Evolutionary conservation across 2,329 filamentous ascomycete genomes (phyloP).

Genomic region (Davidsoniella neocaledoniae): DNA sequence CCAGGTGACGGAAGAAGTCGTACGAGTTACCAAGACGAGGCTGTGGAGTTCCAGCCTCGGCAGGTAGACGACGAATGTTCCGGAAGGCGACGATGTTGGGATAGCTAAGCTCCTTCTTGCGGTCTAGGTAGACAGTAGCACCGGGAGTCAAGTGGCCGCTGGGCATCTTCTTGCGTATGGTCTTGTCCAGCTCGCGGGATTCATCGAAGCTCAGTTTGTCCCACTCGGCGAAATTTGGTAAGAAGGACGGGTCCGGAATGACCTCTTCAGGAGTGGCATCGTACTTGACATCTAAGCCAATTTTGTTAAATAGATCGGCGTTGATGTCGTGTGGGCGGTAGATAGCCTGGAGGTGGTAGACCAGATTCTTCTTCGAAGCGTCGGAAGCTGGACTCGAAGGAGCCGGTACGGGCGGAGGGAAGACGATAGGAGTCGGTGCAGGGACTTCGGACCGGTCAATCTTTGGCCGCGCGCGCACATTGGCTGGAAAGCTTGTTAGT

Average conservation of each 20-base stretch:
- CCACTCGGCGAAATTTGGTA: slow-evolving; percentile 39
- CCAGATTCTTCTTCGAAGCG: slow-evolving; percentile 23
- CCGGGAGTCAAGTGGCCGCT: slow-evolving; percentile 40
- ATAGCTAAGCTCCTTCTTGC: slow-evolving; percentile 38
- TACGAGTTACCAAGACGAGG: slow-evolving; percentile 45
- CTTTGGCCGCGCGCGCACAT: slow-evolving; percentile 14
- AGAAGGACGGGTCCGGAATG: slow-evolving; percentile 34
- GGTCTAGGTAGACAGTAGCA: slow-evolving; percentile 40
- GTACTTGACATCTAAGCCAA: slow-evolving; percentile 38
- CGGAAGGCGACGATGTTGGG: slow-evolving; percentile 43
- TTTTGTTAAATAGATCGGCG: slow-evolving; percentile 35
- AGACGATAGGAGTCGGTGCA: slow-evolving; percentile 36
- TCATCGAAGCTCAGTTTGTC: slow-evolving; percentile 31
- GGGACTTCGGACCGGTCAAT: slow-evolving; percentile 35
- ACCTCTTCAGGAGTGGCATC: slow-evolving; percentile 32
- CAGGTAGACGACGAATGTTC: slow-evolving; percentile 40
- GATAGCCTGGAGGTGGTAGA: slow-evolving; percentile 34
- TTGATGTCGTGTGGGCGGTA: slow-evolving; percentile 34
- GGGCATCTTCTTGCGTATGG: slow-evolving; percentile 31
- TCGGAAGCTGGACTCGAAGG: slow-evolving; percentile 12
- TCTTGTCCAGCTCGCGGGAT: slow-evolving; percentile 30
- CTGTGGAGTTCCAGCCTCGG: slow-evolving; percentile 34
- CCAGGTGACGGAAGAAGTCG: slow-evolving; percentile 48
- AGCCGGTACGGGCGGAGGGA: slow-evolving; percentile 24
- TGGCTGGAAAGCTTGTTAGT: slow-evolving; percentile 4